Conservation (phyloP, 2,329 filamentous ascomycete species). For the Microsporum audouinii region DNA sequence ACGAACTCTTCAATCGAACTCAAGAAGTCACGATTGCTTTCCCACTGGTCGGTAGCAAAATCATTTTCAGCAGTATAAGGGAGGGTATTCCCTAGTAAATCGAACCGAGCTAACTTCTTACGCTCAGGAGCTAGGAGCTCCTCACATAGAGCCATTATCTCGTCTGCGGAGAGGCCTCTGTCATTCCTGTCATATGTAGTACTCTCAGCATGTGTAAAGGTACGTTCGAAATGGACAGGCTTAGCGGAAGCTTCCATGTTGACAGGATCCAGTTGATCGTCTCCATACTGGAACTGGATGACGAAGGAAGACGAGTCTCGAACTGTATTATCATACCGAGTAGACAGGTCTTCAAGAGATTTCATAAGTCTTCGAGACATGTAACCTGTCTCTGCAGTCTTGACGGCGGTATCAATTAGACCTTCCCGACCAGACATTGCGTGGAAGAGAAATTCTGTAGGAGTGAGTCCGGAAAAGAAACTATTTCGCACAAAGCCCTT, state of each 20-base stretch:
- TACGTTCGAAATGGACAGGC: constrained; percentile 83
- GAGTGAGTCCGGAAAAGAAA: constrained; percentile 84
- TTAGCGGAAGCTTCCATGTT: constrained; percentile 94
- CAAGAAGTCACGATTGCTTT: constrained; percentile 73
- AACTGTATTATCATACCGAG: constrained; percentile 88
- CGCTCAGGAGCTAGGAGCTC: constrained; percentile 58
- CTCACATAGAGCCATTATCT: constrained; percentile 59
- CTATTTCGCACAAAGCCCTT: constrained; percentile 97
- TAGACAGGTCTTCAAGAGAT: constrained; percentile 85
- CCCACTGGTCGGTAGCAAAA: constrained; percentile 60
- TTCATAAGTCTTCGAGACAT: constrained; percentile 99
- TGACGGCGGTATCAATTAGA: constrained; percentile 95
- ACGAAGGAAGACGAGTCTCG: constrained; percentile 78
- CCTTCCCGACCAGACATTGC: constrained; percentile 97
- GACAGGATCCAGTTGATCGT: constrained; percentile 87
- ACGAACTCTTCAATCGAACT: constrained; percentile 66
- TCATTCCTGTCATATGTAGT: constrained; percentile 72
- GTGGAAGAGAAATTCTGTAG: constrained; percentile 94
- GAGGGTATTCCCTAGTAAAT: constrained; percentile 52
- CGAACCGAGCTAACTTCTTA: constrained; percentile 49
- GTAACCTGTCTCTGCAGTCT: constrained; percentile 96
- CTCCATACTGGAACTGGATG: constrained; percentile 95
- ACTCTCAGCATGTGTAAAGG: constrained; percentile 68
- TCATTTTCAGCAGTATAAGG: constrained; percentile 60
- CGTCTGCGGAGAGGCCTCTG: constrained; percentile 56